phyloP scores from a whole-genome alignment of 495 filamentous ascomycete species.

The Cladorrhinum samala region DNA sequence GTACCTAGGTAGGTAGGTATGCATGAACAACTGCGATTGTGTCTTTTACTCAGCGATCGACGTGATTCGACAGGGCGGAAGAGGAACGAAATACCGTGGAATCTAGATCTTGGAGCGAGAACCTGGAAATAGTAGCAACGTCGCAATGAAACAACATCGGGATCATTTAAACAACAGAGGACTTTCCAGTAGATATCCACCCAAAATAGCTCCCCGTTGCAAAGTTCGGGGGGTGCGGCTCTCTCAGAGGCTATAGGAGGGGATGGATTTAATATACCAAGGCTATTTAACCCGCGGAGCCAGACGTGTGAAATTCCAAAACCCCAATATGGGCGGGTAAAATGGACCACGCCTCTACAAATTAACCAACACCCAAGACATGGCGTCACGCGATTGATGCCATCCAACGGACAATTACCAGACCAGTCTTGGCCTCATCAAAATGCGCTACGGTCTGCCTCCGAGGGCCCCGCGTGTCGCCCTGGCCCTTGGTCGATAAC shows the following conservation, averaged over 20 bases:
- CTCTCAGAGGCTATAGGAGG: conserved; percentile 17
- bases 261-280: conserved; percentile 21
- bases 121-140: conserved; percentile 3
- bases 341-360: no score
- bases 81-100: background rate
- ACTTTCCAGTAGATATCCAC: background rate
- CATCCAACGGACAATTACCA: conserved; percentile 14
- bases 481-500: background rate
- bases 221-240: conserved; percentile 20
- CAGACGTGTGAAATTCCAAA: conserved; percentile 9
- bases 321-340: conserved; percentile 27
- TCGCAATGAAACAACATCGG: conserved; percentile 2
- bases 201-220: background rate
- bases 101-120: background rate
- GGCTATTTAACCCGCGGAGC: conserved; percentile 25
- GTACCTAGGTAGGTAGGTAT: no score
- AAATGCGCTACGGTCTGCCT: conserved; percentile 2
- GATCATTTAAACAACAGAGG: conserved; percentile 1
- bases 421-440: conserved; percentile 9
- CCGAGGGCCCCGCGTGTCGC: conserved; percentile 6
- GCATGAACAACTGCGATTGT: no score
- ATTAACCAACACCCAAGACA: conserved; percentile 16
- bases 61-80: background rate
- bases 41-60: background rate
- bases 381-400: conserved; percentile 25